Conservation (phyloP, 495 filamentous ascomycete genomes). For the Chaetomium cochliodes region DNA sequence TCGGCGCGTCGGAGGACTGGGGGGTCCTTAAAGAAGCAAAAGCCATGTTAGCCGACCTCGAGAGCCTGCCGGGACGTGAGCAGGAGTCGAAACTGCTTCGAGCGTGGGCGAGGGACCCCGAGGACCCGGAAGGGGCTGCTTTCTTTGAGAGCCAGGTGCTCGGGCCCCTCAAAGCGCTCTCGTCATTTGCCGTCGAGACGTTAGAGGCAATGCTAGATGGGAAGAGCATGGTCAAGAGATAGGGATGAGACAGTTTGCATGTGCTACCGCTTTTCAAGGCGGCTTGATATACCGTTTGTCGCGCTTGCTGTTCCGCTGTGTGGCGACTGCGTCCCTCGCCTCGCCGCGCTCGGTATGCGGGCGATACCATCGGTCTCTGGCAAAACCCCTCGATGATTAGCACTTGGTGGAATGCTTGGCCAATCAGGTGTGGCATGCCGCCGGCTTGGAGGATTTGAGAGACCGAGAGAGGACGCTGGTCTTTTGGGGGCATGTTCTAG, state of each 20-base stretch:
- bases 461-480: conserved; percentile 14
- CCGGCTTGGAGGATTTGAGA: conserved; percentile 11
- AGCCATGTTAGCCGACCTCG: conserved; percentile 41
- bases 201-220: conserved; percentile 37
- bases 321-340: background rate
- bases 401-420: background rate
- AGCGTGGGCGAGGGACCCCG: conserved; percentile 40
- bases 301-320: background rate
- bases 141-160: conserved; percentile 44
- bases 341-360: background rate
- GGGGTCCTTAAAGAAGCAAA: conserved; percentile 36
- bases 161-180: conserved; percentile 36
- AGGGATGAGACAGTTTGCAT: background rate
- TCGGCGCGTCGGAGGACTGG: conserved; percentile 40
- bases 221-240: conserved; percentile 11
- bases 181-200: conserved; percentile 38
- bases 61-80: conserved; percentile 38
- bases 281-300: background rate
- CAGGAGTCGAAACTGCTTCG: conserved; percentile 37
- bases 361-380: background rate
- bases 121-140: conserved; percentile 29
- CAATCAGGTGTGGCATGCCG: conserved; percentile 8
- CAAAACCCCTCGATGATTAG: background rate
- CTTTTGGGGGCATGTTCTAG: conserved; percentile 14
- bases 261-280: conserved; percentile 3